These are phyloP conservation scores for Curvularia verruculosa DNA, from an alignment of 2,329 filamentous ascomycete genomes.

Conservation along the genomic window DNA sequence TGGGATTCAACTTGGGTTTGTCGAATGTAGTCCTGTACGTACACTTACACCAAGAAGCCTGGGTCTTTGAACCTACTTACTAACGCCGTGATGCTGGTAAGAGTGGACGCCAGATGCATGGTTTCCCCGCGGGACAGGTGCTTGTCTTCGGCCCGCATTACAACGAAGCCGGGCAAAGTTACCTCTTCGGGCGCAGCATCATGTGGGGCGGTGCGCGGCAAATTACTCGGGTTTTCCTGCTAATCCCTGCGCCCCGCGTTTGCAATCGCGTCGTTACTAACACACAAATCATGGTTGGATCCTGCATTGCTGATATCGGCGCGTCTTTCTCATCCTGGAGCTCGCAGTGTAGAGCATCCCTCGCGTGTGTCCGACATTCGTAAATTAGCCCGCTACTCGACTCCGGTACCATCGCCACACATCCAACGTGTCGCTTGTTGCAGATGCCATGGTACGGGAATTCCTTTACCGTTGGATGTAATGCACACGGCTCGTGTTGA, in stretches of 20 bases:
- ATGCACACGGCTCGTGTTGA: slow-evolving; percentile 18
- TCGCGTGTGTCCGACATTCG: slow-evolving; percentile 19
- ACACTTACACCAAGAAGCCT: background rate
- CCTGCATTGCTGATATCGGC: slow-evolving; percentile 16
- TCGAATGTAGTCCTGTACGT: background rate
- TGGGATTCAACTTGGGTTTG: background rate
- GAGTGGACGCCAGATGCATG: background rate
- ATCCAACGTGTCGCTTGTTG: slow-evolving; percentile 4
- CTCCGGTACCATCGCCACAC: slow-evolving; percentile 3
- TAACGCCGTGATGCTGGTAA: background rate
- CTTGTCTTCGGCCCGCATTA: background rate
- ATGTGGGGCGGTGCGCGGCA: slow-evolving; percentile 25
- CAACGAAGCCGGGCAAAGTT: slow-evolving; percentile 18
- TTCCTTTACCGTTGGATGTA: background rate
- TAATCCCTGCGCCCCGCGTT: background rate
- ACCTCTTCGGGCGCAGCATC: slow-evolving; percentile 15
- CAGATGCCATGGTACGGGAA: slow-evolving; percentile 47
- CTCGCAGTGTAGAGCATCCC: background rate
- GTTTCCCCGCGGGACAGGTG: background rate
- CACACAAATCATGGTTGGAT: slow-evolving; percentile 21
- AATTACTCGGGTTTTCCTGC: slow-evolving; percentile 15
- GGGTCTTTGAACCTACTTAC: background rate
- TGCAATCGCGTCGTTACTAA: slow-evolving; percentile 26
- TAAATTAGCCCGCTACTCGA: slow-evolving; percentile 20
- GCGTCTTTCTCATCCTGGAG: slow-evolving; percentile 18